Base-by-base conservation (phyloP, 371 early-diverging fungal species). In the Fennellomyces sp. region DNA sequence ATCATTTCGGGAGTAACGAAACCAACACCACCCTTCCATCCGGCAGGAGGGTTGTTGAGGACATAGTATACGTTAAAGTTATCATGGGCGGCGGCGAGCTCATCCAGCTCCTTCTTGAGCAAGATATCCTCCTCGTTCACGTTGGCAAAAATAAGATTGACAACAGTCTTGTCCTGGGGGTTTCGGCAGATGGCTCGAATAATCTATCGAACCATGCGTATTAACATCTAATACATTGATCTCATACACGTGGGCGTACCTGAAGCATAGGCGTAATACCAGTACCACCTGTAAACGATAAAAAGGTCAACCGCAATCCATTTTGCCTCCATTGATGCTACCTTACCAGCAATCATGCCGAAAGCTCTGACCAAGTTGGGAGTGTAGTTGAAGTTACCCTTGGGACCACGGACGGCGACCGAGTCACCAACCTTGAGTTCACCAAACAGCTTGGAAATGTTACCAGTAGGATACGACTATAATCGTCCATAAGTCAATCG, bases 201-300 rank as follows among this genome's bases (percentile, higher is more conserved):
- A 60, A 94, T 88, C 89, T 86, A 66, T 2, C 5, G 39, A 52
- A 49, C 39, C 29, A 53, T 3, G 39, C 49, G 15, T 33, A 12
- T 52, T 13, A n/a, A 29, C 5, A 26, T 52, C 5, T 6, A 12
- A 11, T 33, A n/a, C 28, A 27, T 38, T 19, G 39, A 2, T 12
- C 39, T 21, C 27, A 11, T 61, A n/a, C n/a, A n/a, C n/a, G n/a
- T n/a, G n/a, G n/a, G n/a, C n/a, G n/a, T 73, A 88, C 86, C 72
- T 94, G 94, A 54, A 88, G 80, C 97, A 97, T 97, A 35, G 97
- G 97, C 0, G 97, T 96, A 67, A 97, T 93, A 52, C 97, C 96
- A 54, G 94, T 90, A 61, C 93, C 93, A 54, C 68, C 73, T 63
- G 25, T 15, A 41, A 49, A 26, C 45, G 21, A 29, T 8, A 61